phyloP scores from a whole-genome alignment of 176 grass and related monocot genomes.

The Aegilops speltoides region DNA sequence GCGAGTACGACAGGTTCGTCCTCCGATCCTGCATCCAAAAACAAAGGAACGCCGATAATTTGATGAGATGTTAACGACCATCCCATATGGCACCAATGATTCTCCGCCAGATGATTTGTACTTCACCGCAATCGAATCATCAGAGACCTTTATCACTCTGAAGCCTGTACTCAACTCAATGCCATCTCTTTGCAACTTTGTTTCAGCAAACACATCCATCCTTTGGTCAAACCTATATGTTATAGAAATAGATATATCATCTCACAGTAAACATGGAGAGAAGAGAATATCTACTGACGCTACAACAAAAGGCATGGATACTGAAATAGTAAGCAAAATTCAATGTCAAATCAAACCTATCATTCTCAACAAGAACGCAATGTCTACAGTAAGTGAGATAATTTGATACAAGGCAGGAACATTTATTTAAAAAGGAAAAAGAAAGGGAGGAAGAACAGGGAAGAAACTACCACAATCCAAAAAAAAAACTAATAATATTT shows the following conservation, averaged over 20 bases:
- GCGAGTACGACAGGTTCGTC: conserved; percentile 69
- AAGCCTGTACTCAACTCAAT: conserved; percentile 73
- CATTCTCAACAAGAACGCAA: no score
- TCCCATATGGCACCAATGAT: conserved; percentile 25
- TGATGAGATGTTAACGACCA: no score
- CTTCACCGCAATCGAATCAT: conserved; percentile 72
- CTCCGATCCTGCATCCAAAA: conserved; percentile 62
- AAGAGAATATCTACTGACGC: background rate
- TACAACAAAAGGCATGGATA: background rate
- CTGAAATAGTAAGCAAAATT: background rate
- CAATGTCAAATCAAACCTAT: no score
- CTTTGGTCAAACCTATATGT: conserved; percentile 15
- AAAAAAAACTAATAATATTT: no score
- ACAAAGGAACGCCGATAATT: background rate
- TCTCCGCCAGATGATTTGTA: conserved; percentile 46
- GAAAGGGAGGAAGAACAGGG: no score
- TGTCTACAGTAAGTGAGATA: no score
- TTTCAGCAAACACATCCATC: conserved; percentile 74
- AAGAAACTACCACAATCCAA: no score
- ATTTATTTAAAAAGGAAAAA: no score
- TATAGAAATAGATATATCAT: background rate
- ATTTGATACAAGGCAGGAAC: no score
- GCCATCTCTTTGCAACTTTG: conserved; percentile 78
- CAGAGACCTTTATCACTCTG: conserved; percentile 74
- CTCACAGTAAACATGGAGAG: background rate